Percentiles rank a stretch among this genome's conserved stretches.
Conservation (phyloP, 129 eudicot species). For the Logfia minima region DNA sequence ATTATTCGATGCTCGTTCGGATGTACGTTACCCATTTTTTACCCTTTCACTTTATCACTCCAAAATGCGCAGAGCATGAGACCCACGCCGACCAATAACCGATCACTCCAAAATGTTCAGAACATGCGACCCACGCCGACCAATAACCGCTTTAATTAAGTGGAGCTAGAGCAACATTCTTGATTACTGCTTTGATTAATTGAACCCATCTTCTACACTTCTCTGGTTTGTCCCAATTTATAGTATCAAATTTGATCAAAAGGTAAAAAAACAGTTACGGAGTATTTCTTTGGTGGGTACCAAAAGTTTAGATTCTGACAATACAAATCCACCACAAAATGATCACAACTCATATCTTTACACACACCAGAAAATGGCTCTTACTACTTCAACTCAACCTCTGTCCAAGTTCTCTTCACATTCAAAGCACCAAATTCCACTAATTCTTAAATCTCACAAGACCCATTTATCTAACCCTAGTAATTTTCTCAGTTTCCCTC, state of each 20-base stretch:
- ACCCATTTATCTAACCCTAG: constrained; percentile 7
- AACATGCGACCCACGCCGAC: too few species aligned
- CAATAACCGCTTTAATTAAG: too few species aligned
- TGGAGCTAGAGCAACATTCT: too few species aligned
- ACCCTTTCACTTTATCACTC: too few species aligned
- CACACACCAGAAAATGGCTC: constrained; percentile 38
- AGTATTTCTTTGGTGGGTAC: background rate
- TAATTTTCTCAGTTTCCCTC: constrained; percentile 26
- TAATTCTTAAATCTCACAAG: constrained; percentile 14
- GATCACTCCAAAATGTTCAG: too few species aligned
- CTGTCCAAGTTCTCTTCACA: constrained; percentile 35
- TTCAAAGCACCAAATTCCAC: constrained; percentile 9
- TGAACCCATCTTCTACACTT: background rate
- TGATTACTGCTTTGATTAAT: too few species aligned
- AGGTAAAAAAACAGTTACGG: background rate
- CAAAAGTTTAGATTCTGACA: constrained; percentile 11
- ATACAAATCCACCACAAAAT: constrained; percentile 41
- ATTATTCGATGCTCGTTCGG: too few species aligned
- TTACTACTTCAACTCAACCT: constrained; percentile 36
- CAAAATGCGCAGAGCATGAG: too few species aligned
- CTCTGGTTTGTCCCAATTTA: constrained; percentile 2
- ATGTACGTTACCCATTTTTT: too few species aligned
- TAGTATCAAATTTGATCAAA: constrained; percentile 10
- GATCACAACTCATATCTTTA: constrained; percentile 26
- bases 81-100: too few species aligned